Evolutionary conservation across 2,329 filamentous ascomycete genomes (phyloP).

Genomic region (Xylariaceae sp.): DNA sequence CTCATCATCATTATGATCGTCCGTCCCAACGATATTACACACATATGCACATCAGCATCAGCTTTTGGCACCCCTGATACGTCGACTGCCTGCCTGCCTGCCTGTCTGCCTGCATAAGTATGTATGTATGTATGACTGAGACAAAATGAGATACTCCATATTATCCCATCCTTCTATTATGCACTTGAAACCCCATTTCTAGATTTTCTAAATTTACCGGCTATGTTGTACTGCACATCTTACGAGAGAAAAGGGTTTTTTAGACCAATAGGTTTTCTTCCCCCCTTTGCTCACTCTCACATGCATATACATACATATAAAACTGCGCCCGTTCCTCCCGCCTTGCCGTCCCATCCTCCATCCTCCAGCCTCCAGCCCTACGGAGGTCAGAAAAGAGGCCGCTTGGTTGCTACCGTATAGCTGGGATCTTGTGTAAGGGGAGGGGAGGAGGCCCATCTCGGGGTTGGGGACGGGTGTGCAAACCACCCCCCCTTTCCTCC

Average conservation of each 20-base stretch:
- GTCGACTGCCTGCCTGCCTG: slow-evolving; percentile 12
- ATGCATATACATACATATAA: no score
- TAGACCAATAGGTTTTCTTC: neutral
- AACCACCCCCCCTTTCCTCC: no score
- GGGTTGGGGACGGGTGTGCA: neutral
- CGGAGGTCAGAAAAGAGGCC: slow-evolving; percentile 11
- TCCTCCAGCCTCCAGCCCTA: neutral
- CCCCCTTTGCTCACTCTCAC: neutral
- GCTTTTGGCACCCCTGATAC: slow-evolving; percentile 14
- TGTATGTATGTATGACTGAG: slow-evolving; percentile 18
- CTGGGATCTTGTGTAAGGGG: slow-evolving; percentile 13
- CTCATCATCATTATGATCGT: neutral
- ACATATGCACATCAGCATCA: slow-evolving; percentile 16
- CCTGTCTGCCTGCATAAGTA: no score
- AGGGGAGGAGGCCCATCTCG: neutral
- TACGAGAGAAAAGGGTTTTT: neutral
- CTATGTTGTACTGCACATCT: neutral
- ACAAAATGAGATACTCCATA: slow-evolving; percentile 4
- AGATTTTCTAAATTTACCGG: neutral
- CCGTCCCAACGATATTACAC: slow-evolving; percentile 7
- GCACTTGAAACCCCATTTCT: neutral
- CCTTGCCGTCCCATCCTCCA: slow-evolving; percentile 17
- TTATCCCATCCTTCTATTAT: neutral
- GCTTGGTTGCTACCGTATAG: slow-evolving; percentile 20
- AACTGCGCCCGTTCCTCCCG: slow-evolving; percentile 17